phyloP scores from a whole-genome alignment of 23 red algal species.

The Cyanidioschyzon merolae region DNA sequence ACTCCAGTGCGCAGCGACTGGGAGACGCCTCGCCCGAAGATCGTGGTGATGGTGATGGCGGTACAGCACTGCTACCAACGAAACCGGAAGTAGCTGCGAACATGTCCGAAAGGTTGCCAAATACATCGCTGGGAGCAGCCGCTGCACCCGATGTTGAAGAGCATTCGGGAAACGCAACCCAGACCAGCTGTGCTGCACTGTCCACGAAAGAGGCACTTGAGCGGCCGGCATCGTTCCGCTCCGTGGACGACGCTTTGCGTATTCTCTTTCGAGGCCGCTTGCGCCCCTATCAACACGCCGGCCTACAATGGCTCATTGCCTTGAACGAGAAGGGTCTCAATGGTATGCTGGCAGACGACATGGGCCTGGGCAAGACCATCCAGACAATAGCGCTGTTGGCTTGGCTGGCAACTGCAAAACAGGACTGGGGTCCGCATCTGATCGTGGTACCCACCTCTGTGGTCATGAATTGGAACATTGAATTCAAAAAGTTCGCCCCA shows the following conservation, averaged over 20 bases:
- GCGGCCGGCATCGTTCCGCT: background rate
- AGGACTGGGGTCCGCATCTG: slow-evolving; percentile 72
- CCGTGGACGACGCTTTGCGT: background rate
- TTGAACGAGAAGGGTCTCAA: slow-evolving; percentile 75
- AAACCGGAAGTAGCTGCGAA: too few species aligned
- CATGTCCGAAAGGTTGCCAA: background rate
- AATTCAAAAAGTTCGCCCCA: slow-evolving; percentile 87
- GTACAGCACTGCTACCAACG: too few species aligned
- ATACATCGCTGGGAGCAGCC: background rate
- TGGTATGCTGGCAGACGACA: slow-evolving; percentile 93
- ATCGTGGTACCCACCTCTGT: slow-evolving; percentile 89
- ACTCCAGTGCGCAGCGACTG: background rate
- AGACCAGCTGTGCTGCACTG: background rate
- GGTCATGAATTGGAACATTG: slow-evolving; percentile 91
- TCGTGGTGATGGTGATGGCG: too few species aligned
- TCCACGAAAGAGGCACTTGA: background rate
- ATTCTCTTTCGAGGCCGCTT: slow-evolving; percentile 51
- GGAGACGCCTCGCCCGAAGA: background rate
- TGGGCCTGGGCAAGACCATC: slow-evolving; percentile 97
- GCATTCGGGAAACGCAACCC: background rate
- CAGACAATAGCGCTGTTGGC: slow-evolving; percentile 74
- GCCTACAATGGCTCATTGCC: slow-evolving; percentile 70
- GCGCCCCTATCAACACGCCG: slow-evolving; percentile 59
- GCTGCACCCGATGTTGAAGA: background rate
- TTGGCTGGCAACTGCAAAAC: slow-evolving; percentile 64